Conservation (phyloP, 1,284 basidiomycete genomes). For the Moesziomyces antarcticus region DNA sequence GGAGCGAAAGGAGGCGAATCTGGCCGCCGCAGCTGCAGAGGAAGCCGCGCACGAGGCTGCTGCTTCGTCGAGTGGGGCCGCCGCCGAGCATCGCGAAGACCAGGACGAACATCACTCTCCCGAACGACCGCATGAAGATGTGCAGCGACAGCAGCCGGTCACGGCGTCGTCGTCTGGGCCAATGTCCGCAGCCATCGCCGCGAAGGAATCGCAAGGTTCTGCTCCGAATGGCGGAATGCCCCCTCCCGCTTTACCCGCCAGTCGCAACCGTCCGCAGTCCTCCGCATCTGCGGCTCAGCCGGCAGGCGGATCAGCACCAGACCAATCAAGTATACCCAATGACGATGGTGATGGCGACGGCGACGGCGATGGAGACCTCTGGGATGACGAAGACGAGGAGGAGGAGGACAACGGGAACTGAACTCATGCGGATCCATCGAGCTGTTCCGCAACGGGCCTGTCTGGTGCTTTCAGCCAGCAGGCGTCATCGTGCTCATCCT, state of each 20-base stretch:
- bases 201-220: slow-evolving; percentile 2
- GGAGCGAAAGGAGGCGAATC: slow-evolving; percentile 58
- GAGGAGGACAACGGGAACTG: no score
- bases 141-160: slow-evolving; percentile 50
- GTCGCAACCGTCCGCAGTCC: slow-evolving; percentile 12
- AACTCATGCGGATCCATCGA: no score
- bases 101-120: slow-evolving; percentile 30
- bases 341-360: slow-evolving; percentile 27
- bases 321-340: background rate
- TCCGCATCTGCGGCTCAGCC: background rate
- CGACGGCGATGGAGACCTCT: slow-evolving; percentile 47
- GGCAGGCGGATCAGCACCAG: background rate
- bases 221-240: slow-evolving; percentile 30
- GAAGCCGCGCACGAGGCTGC: slow-evolving; percentile 32
- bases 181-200: background rate
- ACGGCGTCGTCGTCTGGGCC: slow-evolving; percentile 4
- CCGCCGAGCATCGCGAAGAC: slow-evolving; percentile 24
- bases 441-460: no score
- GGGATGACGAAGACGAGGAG: slow-evolving; percentile 35
- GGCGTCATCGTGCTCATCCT: no score
- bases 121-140: slow-evolving; percentile 5
- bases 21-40: slow-evolving; percentile 48
- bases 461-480: no score
- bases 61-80: slow-evolving; percentile 21
- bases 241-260: slow-evolving; percentile 33